phyloP scores from a whole-genome alignment of 2,329 filamentous ascomycete species.

The Hypoxylon sp. region DNA sequence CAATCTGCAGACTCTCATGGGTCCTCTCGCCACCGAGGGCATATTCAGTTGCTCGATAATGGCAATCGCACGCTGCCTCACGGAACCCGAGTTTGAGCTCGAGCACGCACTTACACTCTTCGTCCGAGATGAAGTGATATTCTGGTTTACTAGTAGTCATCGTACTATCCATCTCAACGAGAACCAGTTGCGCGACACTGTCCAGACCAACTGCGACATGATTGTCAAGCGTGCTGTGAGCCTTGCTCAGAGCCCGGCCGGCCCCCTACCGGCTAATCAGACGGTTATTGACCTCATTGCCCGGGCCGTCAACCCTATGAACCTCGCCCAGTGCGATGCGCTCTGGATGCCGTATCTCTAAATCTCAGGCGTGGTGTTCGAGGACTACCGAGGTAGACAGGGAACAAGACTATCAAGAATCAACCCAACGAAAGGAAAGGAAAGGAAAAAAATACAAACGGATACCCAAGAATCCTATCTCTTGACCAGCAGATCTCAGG shows the following conservation, averaged over 20 bases:
- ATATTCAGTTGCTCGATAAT: slow-evolving; percentile 96
- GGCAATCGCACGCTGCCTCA: slow-evolving; percentile 94
- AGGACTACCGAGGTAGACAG: background rate
- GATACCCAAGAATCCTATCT: background rate
- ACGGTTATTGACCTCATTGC: slow-evolving; percentile 95
- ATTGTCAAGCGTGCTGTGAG: slow-evolving; percentile 92
- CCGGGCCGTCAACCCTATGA: slow-evolving; percentile 92
- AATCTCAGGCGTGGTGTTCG: slow-evolving; percentile 34
- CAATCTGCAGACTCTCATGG: slow-evolving; percentile 96
- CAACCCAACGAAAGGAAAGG: background rate
- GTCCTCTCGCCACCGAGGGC: slow-evolving; percentile 93
- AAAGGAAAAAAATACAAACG: background rate
- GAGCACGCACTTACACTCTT: slow-evolving; percentile 95
- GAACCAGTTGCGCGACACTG: slow-evolving; percentile 80
- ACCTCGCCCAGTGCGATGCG: slow-evolving; percentile 88
- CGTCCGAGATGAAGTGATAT: slow-evolving; percentile 97
- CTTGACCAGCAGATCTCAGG: background rate
- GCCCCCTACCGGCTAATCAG: slow-evolving; percentile 93
- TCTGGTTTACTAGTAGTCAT: slow-evolving; percentile 90
- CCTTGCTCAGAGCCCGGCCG: slow-evolving; percentile 82
- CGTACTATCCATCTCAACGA: slow-evolving; percentile 72
- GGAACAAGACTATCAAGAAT: background rate
- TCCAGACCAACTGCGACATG: slow-evolving; percentile 88
- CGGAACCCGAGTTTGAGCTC: slow-evolving; percentile 90
- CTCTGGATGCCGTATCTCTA: slow-evolving; percentile 98